Percentiles rank a stretch among this genome's conserved stretches.
These are phyloP conservation scores for Nymphaea colorata DNA, from an alignment of 164 flowering plant species.

Conservation along the genomic window DNA sequence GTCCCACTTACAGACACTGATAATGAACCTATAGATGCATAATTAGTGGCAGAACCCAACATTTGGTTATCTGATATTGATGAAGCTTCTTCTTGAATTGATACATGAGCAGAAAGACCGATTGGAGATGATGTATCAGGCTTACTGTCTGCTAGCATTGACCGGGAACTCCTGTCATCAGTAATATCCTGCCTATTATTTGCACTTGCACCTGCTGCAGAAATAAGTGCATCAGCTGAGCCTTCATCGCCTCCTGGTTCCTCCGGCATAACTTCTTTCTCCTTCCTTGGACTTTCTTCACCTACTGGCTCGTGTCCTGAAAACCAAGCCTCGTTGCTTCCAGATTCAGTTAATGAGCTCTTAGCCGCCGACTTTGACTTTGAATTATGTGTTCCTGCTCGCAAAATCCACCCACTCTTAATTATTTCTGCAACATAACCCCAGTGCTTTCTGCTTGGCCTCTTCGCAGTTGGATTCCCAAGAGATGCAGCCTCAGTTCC, in stretches of 20 bases:
- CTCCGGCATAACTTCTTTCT: conserved; percentile 9
- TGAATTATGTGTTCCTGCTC: conserved; percentile 22
- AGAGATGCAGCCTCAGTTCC: background rate
- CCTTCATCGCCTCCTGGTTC: no score
- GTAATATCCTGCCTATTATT: no score
- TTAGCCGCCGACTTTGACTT: conserved; percentile 27
- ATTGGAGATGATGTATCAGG: no score
- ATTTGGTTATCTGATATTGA: conserved; percentile 10
- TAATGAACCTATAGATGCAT: background rate
- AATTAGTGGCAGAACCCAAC: conserved; percentile 13
- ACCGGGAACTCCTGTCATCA: no score
- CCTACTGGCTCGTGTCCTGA: conserved; percentile 69
- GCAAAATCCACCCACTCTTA: conserved; percentile 34
- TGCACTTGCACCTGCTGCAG: no score
- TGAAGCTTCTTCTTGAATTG: no score
- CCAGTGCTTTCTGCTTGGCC: conserved; percentile 72
- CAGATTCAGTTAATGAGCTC: conserved; percentile 55
- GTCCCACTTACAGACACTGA: background rate
- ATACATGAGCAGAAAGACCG: no score
- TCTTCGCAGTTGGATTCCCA: conserved; percentile 28
- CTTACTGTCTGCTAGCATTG: no score
- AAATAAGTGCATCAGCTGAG: no score
- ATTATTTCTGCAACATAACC: conserved; percentile 41
- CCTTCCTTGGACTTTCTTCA: conserved; percentile 25
- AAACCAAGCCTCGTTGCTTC: conserved; percentile 63